Conservation (phyloP, 2,329 filamentous ascomycete genomes). For the Monosporascus sp. region DNA sequence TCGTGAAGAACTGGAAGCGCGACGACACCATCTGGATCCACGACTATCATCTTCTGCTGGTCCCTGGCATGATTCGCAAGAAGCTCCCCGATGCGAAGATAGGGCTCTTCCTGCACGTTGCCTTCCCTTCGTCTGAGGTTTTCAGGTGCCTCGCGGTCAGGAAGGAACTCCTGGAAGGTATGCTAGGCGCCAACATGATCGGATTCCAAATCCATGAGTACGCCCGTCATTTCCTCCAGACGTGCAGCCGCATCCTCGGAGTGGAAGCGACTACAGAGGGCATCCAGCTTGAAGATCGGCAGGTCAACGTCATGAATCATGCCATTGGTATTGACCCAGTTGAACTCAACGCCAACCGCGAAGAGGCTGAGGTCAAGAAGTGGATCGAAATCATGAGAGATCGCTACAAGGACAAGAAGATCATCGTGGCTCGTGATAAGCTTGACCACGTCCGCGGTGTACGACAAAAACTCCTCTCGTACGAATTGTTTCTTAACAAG, state of each 20-base stretch:
- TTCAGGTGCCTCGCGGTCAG: constrained; percentile 87
- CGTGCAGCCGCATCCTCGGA: constrained; percentile 84
- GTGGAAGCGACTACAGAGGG: constrained; percentile 87
- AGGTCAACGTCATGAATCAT: constrained; percentile 79
- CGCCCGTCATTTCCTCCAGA: constrained; percentile 88
- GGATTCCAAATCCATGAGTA: constrained; percentile 95
- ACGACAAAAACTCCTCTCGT: constrained; percentile 85
- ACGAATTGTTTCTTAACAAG: constrained; percentile 89
- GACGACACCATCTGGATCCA: constrained; percentile 93
- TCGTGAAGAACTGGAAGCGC: constrained; percentile 87
- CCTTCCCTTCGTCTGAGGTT: constrained; percentile 93
- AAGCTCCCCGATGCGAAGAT: constrained; percentile 91
- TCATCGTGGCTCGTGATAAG: constrained; percentile 92
- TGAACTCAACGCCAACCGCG: constrained; percentile 64
- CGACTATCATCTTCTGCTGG: constrained; percentile 87
- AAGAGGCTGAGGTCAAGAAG: constrained; percentile 64
- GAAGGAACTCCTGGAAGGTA: constrained; percentile 81
- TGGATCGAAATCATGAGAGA: constrained; percentile 80
- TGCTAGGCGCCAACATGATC: constrained; percentile 86
- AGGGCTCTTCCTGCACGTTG: constrained; percentile 91
- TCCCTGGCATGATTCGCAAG: constrained; percentile 84
- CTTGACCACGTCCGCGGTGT: constrained; percentile 89
- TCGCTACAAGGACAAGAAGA: constrained; percentile 78
- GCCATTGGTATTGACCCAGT: constrained; percentile 89
- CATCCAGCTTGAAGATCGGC: constrained; percentile 85